These are phyloP conservation scores for Scortechinia acanthostroma DNA, from an alignment of 2,329 filamentous ascomycete genomes.

Conservation along the genomic window DNA sequence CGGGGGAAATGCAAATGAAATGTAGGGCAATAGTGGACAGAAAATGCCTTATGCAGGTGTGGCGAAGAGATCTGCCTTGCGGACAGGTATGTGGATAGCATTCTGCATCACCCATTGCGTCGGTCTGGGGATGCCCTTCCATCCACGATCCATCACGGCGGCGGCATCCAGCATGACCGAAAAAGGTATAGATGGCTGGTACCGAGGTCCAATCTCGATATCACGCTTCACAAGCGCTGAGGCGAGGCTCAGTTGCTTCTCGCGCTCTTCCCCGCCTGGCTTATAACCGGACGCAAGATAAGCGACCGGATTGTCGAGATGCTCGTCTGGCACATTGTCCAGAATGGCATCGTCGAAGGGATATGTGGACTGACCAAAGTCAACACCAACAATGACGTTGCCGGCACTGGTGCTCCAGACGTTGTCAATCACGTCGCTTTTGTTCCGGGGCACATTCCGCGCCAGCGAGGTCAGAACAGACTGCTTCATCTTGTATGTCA, in stretches of 20 bases:
- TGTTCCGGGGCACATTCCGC: conserved; percentile 5
- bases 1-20: no score
- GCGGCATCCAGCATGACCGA: conserved; percentile 23
- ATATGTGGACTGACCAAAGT: neutral
- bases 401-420: neutral
- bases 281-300: neutral
- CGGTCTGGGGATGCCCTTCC: conserved; percentile 13
- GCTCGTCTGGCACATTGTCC: neutral
- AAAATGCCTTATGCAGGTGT: no score
- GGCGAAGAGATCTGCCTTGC: no score
- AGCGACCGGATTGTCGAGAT: neutral
- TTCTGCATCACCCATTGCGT: conserved; percentile 19
- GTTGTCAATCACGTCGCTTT: neutral
- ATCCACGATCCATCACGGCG: conserved; percentile 17
- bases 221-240: conserved; percentile 16
- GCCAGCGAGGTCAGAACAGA: conserved; percentile 14
- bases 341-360: neutral
- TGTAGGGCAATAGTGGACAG: no score
- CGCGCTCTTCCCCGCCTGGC: conserved; percentile 4
- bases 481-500: conserved; percentile 20
- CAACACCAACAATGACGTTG: neutral
- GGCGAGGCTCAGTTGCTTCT: conserved; percentile 12
- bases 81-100: conserved; percentile 19
- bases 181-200: conserved; percentile 13
- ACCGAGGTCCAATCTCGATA: conserved; percentile 11